A percentile compares a stretch with the other conserved stretches of the same genome.
Evolutionary conservation across 768 basidiomycete genomes (phyloP).

Genomic region (Suillus occidentalis): DNA sequence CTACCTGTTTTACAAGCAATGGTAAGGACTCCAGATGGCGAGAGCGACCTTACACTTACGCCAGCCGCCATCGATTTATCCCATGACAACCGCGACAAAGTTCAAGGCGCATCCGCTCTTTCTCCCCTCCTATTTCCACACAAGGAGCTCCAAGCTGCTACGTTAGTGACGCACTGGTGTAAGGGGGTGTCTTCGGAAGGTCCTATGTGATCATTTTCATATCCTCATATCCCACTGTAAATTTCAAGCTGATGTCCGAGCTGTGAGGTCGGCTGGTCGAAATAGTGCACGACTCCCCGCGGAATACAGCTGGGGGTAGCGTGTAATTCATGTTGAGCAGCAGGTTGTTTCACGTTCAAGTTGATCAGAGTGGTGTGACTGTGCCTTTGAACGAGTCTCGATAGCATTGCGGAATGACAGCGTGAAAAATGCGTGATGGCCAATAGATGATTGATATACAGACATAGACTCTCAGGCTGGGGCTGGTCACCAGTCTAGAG

Average conservation of each 20-base stretch:
- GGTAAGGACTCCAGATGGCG: not conserved
- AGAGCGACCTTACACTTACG: not conserved
- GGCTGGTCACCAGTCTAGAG: too few relatives aligned
- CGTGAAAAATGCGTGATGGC: not conserved
- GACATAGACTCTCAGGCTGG: too few relatives aligned
- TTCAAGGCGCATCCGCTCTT: not conserved
- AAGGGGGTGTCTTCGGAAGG: slow-evolving; percentile 20
- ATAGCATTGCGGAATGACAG: not conserved
- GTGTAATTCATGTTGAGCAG: not conserved
- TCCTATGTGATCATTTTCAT: not conserved
- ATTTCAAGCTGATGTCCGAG: too few relatives aligned
- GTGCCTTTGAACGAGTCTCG: not conserved
- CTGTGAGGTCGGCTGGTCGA: not conserved
- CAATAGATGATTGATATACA: not conserved
- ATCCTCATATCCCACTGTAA: not conserved
- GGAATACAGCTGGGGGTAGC: not conserved
- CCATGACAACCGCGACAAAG: not conserved
- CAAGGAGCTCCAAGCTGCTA: slow-evolving; percentile 80
- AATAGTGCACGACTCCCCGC: not conserved
- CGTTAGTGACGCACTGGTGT: slow-evolving; percentile 73
- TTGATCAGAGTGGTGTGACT: not conserved
- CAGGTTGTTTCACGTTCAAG: not conserved
- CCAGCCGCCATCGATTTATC: not conserved
- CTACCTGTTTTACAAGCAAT: not conserved
- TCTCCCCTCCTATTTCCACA: slow-evolving; percentile 1